Evolutionary conservation across 2,329 filamentous ascomycete species (phyloP), one percentile per base, ranked within the genome.

Genomic region (Sarocladium kiliense): DNA sequence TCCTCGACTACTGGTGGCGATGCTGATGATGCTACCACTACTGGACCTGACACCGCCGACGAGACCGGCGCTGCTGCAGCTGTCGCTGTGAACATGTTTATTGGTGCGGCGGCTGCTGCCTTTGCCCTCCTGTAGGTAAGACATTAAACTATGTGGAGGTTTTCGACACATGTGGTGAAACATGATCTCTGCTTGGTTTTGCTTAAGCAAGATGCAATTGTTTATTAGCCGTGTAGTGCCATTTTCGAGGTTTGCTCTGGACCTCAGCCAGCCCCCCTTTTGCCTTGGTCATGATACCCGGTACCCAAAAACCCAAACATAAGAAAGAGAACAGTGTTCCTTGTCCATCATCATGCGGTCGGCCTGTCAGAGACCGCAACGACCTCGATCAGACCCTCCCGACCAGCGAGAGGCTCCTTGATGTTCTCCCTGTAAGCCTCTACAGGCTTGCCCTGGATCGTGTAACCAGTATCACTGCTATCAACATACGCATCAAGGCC

Each of bases 401-500:
- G 39, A 11, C 55, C 55, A 14, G 39, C 55, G 18, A 57, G 54
- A 11, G 49, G 34, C 23, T 51, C 34, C 51, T 55, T 54, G 32
- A 57, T 30, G 19, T 55, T 45, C 51, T 54, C 51, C 41, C 53
- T 55, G 41, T 30, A 26, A 34, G 45, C 54, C 58, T 64, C 63
- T 0, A 65, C 59, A 0, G 62, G 61, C 1, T 55, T 54, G 2
- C 63, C 68, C n/a, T 73, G 65, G 11, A 75, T 58, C 0, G 70
- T 71, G 57, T 80, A 79, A 0, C 86, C 86, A 47, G 85, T 89
- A 61, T 89, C 87, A 56, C 80, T 84, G 1, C 80, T 73, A 64
- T 89, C 87, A 7, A 89, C 86, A 57, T 80, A 88, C 0, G 86
- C 85, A 60, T 89, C 86, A 1, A 89, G 58, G 25, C 87, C 86